phyloP scores from a whole-genome alignment of 2,329 filamentous ascomycete species.

The Plectosphaerella plurivora region DNA sequence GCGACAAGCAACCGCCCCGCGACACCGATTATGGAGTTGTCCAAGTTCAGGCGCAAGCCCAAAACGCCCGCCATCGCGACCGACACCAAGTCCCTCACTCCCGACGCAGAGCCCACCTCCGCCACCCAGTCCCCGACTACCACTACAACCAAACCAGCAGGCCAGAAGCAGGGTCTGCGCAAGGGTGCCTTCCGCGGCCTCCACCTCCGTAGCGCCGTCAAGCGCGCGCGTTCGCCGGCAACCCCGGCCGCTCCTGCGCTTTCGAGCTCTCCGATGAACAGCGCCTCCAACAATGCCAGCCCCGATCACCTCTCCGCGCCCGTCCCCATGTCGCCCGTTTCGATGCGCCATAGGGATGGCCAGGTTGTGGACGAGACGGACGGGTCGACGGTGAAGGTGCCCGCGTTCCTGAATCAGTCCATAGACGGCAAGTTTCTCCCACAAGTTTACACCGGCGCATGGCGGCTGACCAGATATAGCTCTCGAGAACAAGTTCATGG shows the following conservation, averaged over 20 bases:
- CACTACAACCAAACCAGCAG: constrained; percentile 10
- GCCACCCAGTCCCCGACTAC: constrained; percentile 17
- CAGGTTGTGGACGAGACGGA: constrained; percentile 5
- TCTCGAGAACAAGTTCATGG: constrained; percentile 38
- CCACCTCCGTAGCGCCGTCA: constrained; percentile 38
- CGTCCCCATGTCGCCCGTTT: constrained; percentile 9
- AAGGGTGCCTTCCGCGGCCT: constrained; percentile 39
- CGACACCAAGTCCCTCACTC: constrained; percentile 21
- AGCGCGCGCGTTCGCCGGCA: constrained; percentile 40
- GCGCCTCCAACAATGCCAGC: constrained; percentile 31
- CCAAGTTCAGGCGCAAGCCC: constrained; percentile 36
- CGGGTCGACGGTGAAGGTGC: constrained; percentile 21
- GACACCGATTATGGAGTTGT: neutral
- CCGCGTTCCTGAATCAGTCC: constrained; percentile 32
- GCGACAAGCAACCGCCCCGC: neutral
- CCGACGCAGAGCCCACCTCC: constrained; percentile 12
- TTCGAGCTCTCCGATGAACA: constrained; percentile 9
- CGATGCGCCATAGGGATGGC: constrained; percentile 6
- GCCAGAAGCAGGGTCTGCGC: constrained; percentile 20
- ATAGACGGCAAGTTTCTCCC: constrained; percentile 25
- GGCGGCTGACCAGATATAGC: constrained; percentile 4
- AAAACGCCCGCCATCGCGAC: constrained; percentile 39
- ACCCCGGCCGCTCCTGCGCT: constrained; percentile 15
- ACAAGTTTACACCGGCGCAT: constrained; percentile 5
- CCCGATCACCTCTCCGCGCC: constrained; percentile 11